Conservation (phyloP, 208 protist genomes). For the Hexamita inflata region DNA sequence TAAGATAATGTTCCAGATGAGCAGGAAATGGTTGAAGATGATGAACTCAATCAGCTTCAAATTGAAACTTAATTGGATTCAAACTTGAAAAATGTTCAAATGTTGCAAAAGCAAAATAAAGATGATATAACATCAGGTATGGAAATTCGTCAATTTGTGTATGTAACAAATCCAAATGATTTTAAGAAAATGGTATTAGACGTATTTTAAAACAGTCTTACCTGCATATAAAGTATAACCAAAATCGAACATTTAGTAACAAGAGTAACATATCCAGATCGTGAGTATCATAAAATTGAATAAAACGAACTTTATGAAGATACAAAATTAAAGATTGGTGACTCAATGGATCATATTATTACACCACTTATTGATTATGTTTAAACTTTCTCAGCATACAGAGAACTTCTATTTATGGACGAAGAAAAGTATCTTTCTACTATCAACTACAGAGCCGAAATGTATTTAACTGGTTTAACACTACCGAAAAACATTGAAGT, state of each 20-base stretch:
- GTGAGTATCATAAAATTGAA: not conserved
- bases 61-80: too few relatives aligned
- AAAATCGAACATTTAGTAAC: not conserved
- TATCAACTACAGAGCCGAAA: not conserved
- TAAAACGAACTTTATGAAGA: not conserved
- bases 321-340: not conserved
- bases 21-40: too few relatives aligned
- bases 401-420: conserved; percentile 4
- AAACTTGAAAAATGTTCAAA: too few relatives aligned
- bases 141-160: not conserved
- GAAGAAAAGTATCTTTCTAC: conserved; percentile 17
- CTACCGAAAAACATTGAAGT: not conserved
- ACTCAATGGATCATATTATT: not conserved
- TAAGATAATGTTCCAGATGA: too few relatives aligned
- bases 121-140: too few relatives aligned
- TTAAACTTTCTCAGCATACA: not conserved
- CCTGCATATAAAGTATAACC: not conserved
- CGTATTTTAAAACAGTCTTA: not conserved
- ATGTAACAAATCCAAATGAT: not conserved
- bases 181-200: not conserved
- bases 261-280: not conserved
- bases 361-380: conserved; percentile 5
- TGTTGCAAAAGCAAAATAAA: too few relatives aligned
- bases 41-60: too few relatives aligned
- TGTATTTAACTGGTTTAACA: not conserved